Evolutionary conservation across 345 rosid genomes (phyloP).

Genomic region (Noccaea caerulescens): DNA sequence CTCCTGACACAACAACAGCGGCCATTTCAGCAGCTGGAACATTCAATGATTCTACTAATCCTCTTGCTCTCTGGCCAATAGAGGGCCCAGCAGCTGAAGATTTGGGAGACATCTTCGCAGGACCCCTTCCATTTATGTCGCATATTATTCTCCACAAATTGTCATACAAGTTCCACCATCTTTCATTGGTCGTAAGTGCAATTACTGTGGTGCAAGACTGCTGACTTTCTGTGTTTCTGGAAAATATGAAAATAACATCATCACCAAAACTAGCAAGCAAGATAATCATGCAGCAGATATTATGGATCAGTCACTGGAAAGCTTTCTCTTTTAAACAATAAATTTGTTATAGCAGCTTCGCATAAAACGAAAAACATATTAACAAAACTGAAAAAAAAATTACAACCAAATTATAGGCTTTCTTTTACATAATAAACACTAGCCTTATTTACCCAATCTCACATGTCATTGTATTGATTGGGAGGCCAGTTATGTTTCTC

Average conservation of each 20-base stretch:
- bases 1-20: conserved; percentile 96
- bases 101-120: conserved; percentile 65
- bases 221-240: conserved; percentile 53
- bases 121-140: conserved; percentile 86
- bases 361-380: conserved; percentile 10
- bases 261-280: conserved; percentile 30
- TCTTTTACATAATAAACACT: conserved; percentile 9
- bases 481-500: conserved; percentile 19
- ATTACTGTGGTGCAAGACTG: conserved; percentile 49
- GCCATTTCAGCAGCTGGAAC: conserved; percentile 99
- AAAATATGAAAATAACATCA: conserved; percentile 30
- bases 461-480: conserved; percentile 4
- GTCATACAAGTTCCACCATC: conserved; percentile 91
- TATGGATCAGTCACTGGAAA: conserved; percentile 14
- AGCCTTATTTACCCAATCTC: conserved; percentile 26
- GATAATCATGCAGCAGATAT: conserved; percentile 1
- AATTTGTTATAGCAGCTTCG: conserved; percentile 13
- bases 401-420: conserved; percentile 2
- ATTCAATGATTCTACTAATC: conserved; percentile 90
- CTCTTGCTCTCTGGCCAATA: conserved; percentile 95
- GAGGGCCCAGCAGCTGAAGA: conserved; percentile 69
- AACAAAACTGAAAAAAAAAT: neutral
- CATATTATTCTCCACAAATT: conserved; percentile 80
- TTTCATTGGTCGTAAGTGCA: conserved; percentile 55
- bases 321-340: neutral